Percentiles rank a stretch among this genome's conserved stretches.
Evolutionary conservation across 225 moss, liverwort and hornwort species (phyloP).

Genomic region (Pleurozium schreberi): DNA sequence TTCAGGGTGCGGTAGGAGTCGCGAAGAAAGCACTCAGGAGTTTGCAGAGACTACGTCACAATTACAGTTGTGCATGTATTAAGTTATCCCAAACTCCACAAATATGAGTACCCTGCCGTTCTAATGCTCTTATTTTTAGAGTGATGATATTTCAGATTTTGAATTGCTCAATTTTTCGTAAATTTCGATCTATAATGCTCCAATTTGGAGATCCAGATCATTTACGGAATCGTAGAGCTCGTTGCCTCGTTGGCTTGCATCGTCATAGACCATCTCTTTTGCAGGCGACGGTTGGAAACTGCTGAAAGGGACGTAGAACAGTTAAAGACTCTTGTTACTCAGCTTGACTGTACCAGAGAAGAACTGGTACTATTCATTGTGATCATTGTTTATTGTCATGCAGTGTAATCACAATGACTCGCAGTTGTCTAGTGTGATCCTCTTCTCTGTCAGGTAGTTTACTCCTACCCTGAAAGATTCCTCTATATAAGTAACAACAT

Average conservation of each 20-base stretch:
- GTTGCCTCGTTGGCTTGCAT: background rate
- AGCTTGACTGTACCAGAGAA: slow-evolving; percentile 70
- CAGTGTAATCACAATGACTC: background rate
- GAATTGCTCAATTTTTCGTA: background rate
- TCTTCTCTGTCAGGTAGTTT: background rate
- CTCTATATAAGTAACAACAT: background rate
- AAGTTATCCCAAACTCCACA: background rate
- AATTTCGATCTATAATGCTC: no score
- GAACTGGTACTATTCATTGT: slow-evolving; percentile 39
- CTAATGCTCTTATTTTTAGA: background rate
- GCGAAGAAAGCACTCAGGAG: slow-evolving; percentile 35
- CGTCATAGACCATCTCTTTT: background rate
- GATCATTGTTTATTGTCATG: background rate
- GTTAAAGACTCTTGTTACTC: slow-evolving; percentile 67
- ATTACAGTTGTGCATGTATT: slow-evolving; percentile 50
- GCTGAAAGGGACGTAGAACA: slow-evolving; percentile 78
- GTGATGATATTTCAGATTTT: background rate
- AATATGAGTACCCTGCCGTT: background rate
- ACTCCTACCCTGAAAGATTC: background rate
- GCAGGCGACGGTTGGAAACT: slow-evolving; percentile 55
- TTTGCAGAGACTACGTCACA: slow-evolving; percentile 31
- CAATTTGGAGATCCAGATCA: background rate
- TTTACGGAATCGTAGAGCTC: background rate
- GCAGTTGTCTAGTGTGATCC: background rate
- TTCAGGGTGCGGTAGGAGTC: slow-evolving; percentile 34